Percentiles rank a stretch among this genome's conserved stretches.
phyloP scores from a whole-genome alignment of 129 eudicot species.

The Dittrichia graveolens region DNA sequence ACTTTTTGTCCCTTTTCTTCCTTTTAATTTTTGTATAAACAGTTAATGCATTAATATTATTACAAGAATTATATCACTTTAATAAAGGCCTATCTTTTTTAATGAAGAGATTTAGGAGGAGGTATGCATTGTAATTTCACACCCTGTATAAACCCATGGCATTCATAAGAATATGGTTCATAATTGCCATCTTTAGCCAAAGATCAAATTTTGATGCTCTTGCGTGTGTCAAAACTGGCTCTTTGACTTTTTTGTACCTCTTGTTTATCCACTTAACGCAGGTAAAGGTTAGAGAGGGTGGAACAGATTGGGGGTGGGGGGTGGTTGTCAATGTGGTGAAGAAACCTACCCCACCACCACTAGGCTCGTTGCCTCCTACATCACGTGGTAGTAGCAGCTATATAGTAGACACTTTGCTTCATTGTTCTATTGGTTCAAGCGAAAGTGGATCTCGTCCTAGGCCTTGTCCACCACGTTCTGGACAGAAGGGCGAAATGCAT shows the following conservation, averaged over 20 bases:
- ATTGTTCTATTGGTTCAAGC: constrained; percentile 84
- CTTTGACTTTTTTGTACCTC: constrained; percentile 2
- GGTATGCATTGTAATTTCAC: too few relatives aligned
- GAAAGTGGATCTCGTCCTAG: constrained; percentile 94
- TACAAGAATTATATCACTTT: too few relatives aligned
- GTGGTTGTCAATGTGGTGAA: constrained; percentile 97
- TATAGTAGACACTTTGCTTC: constrained; percentile 92
- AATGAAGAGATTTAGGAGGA: too few relatives aligned
- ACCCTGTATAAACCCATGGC: too few relatives aligned
- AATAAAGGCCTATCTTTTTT: too few relatives aligned
- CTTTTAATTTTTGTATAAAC: too few relatives aligned
- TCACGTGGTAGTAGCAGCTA: constrained; percentile 76
- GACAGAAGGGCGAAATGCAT: constrained; percentile 99
- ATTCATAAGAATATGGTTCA: too few relatives aligned
- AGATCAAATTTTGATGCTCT: too few relatives aligned
- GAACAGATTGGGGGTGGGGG: constrained; percentile 99
- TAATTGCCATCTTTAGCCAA: too few relatives aligned
- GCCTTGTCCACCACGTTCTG: constrained; percentile 98
- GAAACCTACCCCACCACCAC: constrained; percentile 61
- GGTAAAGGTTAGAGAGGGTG: constrained; percentile 95
- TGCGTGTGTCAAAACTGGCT: not conserved
- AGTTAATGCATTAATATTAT: too few relatives aligned
- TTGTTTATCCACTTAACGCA: constrained; percentile 18
- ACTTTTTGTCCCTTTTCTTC: too few relatives aligned
- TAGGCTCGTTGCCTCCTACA: constrained; percentile 63